Evolutionary conservation across 1,284 basidiomycete genomes (phyloP), one percentile per base, ranked within the genome.

Genomic region (Singerocomus rubriflavus): DNA sequence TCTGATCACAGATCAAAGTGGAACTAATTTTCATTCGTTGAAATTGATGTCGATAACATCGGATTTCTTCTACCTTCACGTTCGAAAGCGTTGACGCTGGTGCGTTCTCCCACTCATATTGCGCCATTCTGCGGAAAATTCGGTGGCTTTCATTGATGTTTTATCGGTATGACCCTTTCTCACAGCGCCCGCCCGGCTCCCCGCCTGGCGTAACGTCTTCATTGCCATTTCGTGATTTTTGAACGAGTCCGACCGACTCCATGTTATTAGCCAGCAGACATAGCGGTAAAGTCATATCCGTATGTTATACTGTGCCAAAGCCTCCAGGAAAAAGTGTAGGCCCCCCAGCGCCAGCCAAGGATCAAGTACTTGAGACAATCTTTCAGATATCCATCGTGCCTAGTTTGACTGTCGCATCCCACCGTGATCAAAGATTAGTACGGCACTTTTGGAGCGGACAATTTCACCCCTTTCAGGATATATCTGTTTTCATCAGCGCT

Each of bases 401-500:
- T 35, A 44, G 27, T 36, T 34, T 46, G 46, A 13, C 46, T 38
- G 40, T 45, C 10, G 29, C 32, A n/a, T 26, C 42, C 40, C 37
- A 44, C 34, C 32, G 21, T 21, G 21, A 21, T 21, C 21, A 21
- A 21, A 21, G 21, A 27, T 41, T 46, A 30, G 45, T 37, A 31
- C 17, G 13, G 30, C 16, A 33, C 14, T 48, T 38, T 25, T 33
- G 35, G 25, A 41, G 30, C 30, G 21, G 42, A 30, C 14, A 35
- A 37, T 38, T 31, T 46, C 31, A 56, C 29, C 14, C 13, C 26
- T 44, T 47, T 41, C 36, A 39, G 33, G 38, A 49, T 38, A 63
- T 41, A 47, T 58, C 35, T 29, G 44, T 39, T 39, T 25, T 43
- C 17, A 33, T 29, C 39, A 55, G 57, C 44, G 51, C 37, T 37